Conservation (phyloP, 2,329 filamentous ascomycete species). For the Fusarium circinatum region DNA sequence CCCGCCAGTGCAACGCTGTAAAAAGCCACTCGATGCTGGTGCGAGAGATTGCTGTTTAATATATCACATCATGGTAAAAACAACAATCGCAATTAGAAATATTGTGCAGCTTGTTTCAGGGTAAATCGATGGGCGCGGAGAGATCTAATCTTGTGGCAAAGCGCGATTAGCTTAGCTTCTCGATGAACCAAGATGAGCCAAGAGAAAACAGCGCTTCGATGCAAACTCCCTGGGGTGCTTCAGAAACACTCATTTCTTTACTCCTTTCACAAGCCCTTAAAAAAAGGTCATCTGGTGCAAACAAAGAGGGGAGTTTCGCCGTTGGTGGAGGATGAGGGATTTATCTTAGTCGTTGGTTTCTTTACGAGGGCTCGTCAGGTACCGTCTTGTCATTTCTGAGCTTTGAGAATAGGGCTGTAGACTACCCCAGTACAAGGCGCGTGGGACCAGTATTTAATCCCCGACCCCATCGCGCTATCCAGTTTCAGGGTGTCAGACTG, state of each 20-base stretch:
- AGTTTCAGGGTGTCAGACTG: not conserved
- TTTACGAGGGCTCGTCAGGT: not conserved
- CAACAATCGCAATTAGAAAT: too few species aligned
- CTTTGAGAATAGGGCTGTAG: not conserved
- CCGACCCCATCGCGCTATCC: not conserved
- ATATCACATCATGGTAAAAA: not conserved
- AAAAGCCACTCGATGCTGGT: not conserved
- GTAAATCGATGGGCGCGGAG: fast-evolving
- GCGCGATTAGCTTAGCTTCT: not conserved
- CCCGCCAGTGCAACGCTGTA: not conserved
- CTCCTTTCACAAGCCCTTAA: not conserved
- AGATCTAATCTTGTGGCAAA: too few species aligned
- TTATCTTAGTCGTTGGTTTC: not conserved
- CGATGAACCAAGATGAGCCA: not conserved
- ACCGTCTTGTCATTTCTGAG: not conserved
- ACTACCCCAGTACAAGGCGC: not conserved
- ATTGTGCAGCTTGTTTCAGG: too few species aligned
- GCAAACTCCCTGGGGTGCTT: not conserved
- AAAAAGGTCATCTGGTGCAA: not conserved
- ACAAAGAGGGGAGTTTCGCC: not conserved
- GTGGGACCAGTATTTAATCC: not conserved
- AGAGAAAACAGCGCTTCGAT: fast-evolving
- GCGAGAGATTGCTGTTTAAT: not conserved
- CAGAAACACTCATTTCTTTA: not conserved
- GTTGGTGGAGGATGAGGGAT: not conserved